phyloP scores from a whole-genome alignment of 1,284 basidiomycete genomes.

The Bondarzewia mesenterica region DNA sequence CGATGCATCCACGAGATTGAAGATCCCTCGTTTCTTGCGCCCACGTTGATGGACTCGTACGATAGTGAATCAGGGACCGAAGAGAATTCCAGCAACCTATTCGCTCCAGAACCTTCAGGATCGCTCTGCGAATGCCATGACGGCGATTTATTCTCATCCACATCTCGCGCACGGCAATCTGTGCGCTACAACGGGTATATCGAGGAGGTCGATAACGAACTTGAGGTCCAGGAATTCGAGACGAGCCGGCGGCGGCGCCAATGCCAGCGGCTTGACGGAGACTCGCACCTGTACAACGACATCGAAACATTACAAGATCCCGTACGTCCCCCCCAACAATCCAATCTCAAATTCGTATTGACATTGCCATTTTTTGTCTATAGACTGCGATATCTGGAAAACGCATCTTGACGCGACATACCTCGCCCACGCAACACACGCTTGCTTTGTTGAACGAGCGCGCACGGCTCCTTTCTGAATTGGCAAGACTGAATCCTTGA shows the following conservation, averaged over 20 bases:
- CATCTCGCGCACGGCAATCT: slow-evolving; percentile 16
- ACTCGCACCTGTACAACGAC: background rate
- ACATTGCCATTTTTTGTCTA: no score
- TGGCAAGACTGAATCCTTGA: slow-evolving; percentile 27
- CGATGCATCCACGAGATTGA: slow-evolving; percentile 47
- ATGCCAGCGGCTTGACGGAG: background rate
- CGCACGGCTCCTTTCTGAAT: slow-evolving; percentile 36
- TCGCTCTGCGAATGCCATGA: slow-evolving; percentile 13
- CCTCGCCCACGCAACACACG: slow-evolving; percentile 32
- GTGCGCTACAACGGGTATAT: slow-evolving; percentile 50
- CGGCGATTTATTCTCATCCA: slow-evolving; percentile 7
- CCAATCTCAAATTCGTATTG: no score
- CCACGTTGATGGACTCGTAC: slow-evolving; percentile 2
- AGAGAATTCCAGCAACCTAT: slow-evolving; percentile 1
- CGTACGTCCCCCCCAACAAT: slow-evolving; percentile 1
- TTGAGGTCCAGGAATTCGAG: slow-evolving; percentile 42
- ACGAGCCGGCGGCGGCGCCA: slow-evolving; percentile 9
- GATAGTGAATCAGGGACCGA: slow-evolving; percentile 5
- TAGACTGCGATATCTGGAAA: no score
- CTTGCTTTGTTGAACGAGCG: slow-evolving; percentile 43
- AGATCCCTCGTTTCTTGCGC: slow-evolving; percentile 27
- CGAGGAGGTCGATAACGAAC: slow-evolving; percentile 38
- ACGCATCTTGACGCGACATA: slow-evolving; percentile 25
- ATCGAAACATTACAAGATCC: background rate
- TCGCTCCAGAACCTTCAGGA: background rate